phyloP scores from a whole-genome alignment of 805 yeast species.

The Kodamaea lidongshanica region DNA sequence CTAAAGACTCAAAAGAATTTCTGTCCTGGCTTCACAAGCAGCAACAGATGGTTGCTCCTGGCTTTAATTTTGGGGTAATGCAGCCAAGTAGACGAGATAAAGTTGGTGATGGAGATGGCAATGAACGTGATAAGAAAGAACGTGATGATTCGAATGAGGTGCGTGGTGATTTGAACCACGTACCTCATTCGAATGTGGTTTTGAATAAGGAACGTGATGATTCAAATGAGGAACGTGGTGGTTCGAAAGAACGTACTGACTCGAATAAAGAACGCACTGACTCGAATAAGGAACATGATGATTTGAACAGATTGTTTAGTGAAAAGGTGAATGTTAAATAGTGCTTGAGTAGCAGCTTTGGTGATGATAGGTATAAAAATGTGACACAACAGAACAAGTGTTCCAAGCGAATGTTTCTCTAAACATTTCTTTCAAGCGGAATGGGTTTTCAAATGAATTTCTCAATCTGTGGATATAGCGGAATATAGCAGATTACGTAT shows the following conservation, averaged over 20 bases:
- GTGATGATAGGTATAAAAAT: too few relatives aligned
- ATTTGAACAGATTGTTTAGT: conserved; percentile 19
- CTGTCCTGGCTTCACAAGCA: conserved; percentile 26
- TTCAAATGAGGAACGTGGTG: background rate
- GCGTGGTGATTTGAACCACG: too few relatives aligned
- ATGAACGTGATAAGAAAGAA: conserved; percentile 6
- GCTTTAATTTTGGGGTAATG: conserved; percentile 30
- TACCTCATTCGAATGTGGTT: too few relatives aligned
- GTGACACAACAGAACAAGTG: too few relatives aligned
- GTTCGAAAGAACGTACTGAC: conserved; percentile 15
- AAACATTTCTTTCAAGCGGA: too few relatives aligned
- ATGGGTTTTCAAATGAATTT: too few relatives aligned
- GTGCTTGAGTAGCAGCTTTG: background rate
- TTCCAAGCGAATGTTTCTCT: too few relatives aligned
- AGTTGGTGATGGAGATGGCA: background rate
- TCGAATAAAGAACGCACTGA: conserved; percentile 24
- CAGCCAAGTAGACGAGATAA: conserved; percentile 18
- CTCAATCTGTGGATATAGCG: too few relatives aligned
- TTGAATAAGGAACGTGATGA: too few relatives aligned
- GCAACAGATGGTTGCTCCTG: conserved; percentile 36
- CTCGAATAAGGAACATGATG: conserved; percentile 15
- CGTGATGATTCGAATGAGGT: conserved; percentile 24
- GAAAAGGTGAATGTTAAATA: background rate
- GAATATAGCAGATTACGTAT: too few relatives aligned
- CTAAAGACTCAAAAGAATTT: conserved; percentile 13